Evolutionary conservation across 257 asterid species (phyloP), one percentile per base, ranked within the genome.

Genomic region (Orobanche coerulescens): DNA sequence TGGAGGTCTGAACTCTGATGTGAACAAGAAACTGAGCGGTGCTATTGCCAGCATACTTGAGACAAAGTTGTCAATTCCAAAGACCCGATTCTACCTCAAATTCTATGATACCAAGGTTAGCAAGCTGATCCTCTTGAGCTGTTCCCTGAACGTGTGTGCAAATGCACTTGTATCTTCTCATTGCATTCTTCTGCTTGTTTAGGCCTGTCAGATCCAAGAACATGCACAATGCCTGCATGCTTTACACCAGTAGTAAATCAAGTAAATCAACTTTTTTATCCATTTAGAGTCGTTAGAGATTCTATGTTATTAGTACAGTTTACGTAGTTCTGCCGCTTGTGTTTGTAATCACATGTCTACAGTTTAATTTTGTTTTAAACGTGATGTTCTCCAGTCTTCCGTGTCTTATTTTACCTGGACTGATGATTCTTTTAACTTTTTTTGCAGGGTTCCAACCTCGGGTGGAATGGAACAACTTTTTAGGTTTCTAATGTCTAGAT

Each of bases 161-260:
- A 47, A 58, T 52, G 76, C 20, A 23, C 76, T 64, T 61, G 78
- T 75, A 53, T 76, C 51, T 58, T 79, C 85, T 84, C 85, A 84
- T 81, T 75, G 81, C 84, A 79, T 63, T 80, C 77, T 72, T 73
- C 78, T 80, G 76, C 79, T 76, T 81, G 87, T 84, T 79, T 90
- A 82, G 95, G 95, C 88, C 72, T 62, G 72, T 79, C 88, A 73
- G 78, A 84, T 76, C 75, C 95, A 82, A 87, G 95, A 84, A 67
- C 57, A 84, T 84, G 88, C 88, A 79, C 94, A 84, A 44, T 87
- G 94, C 79, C 89, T 87, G 68, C 94, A 87, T 81, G 94, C 95
- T 76, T 81, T 84, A 81, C 95, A 84, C 85, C 94, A 70, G 71
- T 62, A 36, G 81, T 84, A 82, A 76, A 67, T 79, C 85, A 65